Percentiles rank a stretch among this genome's conserved stretches.
Conservation (phyloP, 257 asterid genomes). For the Rhazya stricta region DNA sequence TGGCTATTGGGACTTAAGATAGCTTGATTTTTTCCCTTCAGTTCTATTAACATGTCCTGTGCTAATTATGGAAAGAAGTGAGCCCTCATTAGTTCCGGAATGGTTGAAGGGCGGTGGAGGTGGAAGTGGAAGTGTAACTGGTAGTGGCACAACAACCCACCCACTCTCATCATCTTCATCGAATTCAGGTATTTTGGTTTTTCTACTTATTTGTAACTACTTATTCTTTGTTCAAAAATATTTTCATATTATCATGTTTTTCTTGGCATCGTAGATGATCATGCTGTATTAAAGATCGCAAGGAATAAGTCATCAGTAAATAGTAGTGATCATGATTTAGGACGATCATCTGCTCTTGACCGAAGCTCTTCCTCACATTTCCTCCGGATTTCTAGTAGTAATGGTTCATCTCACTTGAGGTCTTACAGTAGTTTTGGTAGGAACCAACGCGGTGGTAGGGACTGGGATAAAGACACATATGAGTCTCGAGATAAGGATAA, state of each 20-base stretch:
- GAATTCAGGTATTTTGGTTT: constrained; percentile 47
- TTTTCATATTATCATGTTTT: background rate
- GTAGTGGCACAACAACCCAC: constrained; percentile 29
- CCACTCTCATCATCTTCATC: constrained; percentile 16
- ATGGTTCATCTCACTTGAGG: constrained; percentile 47
- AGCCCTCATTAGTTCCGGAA: constrained; percentile 79
- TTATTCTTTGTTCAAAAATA: background rate
- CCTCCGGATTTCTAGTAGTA: constrained; percentile 60
- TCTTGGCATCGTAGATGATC: constrained; percentile 51
- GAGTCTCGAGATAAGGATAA: constrained; percentile 44
- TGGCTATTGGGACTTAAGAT: constrained; percentile 13
- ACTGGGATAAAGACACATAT: constrained; percentile 48
- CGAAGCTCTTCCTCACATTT: constrained; percentile 47
- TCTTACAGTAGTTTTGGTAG: constrained; percentile 62
- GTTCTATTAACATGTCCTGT: constrained; percentile 46
- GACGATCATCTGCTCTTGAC: constrained; percentile 52
- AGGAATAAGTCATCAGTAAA: constrained; percentile 55
- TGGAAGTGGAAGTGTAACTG: constrained; percentile 47
- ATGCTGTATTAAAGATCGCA: constrained; percentile 41
- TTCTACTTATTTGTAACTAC: background rate
- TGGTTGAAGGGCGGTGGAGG: constrained; percentile 88
- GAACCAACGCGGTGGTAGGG: constrained; percentile 49
- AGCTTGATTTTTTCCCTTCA: constrained; percentile 24
- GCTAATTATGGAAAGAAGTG: constrained; percentile 75
- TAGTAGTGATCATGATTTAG: constrained; percentile 47